These are phyloP conservation scores for Nemania sp. DNA, from an alignment of 2,329 filamentous ascomycete genomes.

Conservation along the genomic window DNA sequence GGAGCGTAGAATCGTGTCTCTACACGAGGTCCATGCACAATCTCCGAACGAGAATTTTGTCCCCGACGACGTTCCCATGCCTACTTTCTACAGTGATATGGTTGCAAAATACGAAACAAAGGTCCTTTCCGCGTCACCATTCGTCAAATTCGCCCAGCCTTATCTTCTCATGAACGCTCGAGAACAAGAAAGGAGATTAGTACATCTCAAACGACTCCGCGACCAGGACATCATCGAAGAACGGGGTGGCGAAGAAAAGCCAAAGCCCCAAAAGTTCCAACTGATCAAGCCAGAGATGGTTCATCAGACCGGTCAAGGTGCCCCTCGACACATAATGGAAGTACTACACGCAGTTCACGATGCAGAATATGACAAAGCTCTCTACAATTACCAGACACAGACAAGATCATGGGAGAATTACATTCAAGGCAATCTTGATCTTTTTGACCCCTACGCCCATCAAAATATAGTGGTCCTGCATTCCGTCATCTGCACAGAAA, in stretches of 20 bases:
- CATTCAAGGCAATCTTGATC: conserved; percentile 80
- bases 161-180: conserved; percentile 90
- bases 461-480: conserved; percentile 96
- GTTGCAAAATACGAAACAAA: conserved; percentile 92
- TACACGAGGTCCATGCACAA: conserved; percentile 51
- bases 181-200: conserved; percentile 83
- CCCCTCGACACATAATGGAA: conserved; percentile 86
- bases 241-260: conserved; percentile 61
- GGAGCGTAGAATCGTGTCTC: conserved; percentile 39
- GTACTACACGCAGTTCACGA: conserved; percentile 94
- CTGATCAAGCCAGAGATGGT: conserved; percentile 97
- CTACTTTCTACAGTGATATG: conserved; percentile 93
- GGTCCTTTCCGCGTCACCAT: conserved; percentile 91
- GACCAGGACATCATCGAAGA: conserved; percentile 71
- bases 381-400: conserved; percentile 92
- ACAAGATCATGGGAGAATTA: conserved; percentile 97
- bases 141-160: conserved; percentile 92
- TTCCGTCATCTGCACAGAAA: conserved; percentile 90
- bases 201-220: conserved; percentile 78
- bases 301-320: conserved; percentile 76
- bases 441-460: conserved; percentile 94
- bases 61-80: conserved; percentile 79
- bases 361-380: conserved; percentile 92
- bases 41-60: conserved; percentile 58
- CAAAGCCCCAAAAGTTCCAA: conserved; percentile 74